phyloP scores from a whole-genome alignment of 352 stramenopile genomes.

The Globisporangium middletonii region DNA sequence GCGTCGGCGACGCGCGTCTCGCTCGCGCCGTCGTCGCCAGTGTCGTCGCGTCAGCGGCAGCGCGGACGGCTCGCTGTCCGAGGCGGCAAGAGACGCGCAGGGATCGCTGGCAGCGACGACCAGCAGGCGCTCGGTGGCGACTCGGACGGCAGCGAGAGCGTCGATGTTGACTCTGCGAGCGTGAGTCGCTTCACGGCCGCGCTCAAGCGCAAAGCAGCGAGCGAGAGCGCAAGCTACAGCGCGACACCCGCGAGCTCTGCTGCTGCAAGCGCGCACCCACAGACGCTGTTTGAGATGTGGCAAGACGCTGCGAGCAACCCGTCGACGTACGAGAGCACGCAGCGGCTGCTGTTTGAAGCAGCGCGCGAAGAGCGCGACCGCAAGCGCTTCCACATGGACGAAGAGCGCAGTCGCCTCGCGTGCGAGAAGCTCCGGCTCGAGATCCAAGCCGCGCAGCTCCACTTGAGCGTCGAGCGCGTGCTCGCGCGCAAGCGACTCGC shows the following conservation, averaged over 20 bases:
- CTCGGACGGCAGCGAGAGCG: too few species aligned
- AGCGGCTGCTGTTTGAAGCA: slow-evolving; percentile 41
- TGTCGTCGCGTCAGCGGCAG: slow-evolving; percentile 14
- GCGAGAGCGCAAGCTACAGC: too few species aligned
- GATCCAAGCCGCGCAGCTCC: slow-evolving; percentile 40
- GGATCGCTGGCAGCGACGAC: too few species aligned
- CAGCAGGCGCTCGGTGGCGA: too few species aligned
- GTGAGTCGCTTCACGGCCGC: too few species aligned
- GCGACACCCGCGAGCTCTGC: neutral
- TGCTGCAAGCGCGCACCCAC: neutral
- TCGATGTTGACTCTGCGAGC: too few species aligned
- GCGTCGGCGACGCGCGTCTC: slow-evolving; percentile 1
- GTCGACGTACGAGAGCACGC: slow-evolving; percentile 36
- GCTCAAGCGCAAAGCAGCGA: too few species aligned
- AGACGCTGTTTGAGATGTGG: slow-evolving; percentile 9
- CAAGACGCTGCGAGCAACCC: slow-evolving; percentile 21
- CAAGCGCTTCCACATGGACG: slow-evolving; percentile 54
- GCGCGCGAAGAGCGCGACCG: slow-evolving; percentile 56
- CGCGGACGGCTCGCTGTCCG: too few species aligned
- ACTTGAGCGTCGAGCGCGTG: slow-evolving; percentile 44
- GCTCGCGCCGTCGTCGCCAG: neutral
- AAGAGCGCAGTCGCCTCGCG: slow-evolving; percentile 54
- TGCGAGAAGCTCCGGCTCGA: slow-evolving; percentile 61
- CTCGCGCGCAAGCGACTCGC: slow-evolving; percentile 48
- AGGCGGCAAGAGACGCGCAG: neutral